Evolutionary conservation across 495 filamentous ascomycete genomes (phyloP).

Genomic region (Corynascus novoguineensis): DNA sequence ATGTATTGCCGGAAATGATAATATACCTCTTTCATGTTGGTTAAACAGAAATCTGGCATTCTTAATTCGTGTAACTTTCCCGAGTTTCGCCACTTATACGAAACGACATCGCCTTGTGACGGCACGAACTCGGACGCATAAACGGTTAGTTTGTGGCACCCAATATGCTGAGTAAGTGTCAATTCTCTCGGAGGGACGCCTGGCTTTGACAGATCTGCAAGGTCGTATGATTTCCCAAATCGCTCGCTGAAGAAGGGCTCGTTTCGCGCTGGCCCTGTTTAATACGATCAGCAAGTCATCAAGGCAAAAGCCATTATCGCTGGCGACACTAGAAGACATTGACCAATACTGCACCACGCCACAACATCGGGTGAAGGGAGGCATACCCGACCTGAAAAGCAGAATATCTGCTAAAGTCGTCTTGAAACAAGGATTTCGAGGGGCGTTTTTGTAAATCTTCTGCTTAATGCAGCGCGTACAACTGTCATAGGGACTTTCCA

Average conservation of each 20-base stretch:
- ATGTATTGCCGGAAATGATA: slow-evolving; percentile 24
- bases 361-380: not conserved
- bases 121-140: slow-evolving; percentile 29
- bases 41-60: slow-evolving; percentile 28
- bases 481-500: slow-evolving; percentile 14
- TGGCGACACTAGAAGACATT: not conserved
- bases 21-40: slow-evolving; percentile 21
- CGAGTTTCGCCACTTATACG: slow-evolving; percentile 24
- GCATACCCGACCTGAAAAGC: slow-evolving; percentile 26
- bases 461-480: slow-evolving; percentile 21
- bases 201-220: slow-evolving; percentile 21
- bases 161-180: slow-evolving; percentile 25
- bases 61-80: slow-evolving; percentile 12
- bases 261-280: slow-evolving; percentile 29
- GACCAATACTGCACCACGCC: not conserved
- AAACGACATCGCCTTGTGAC: slow-evolving; percentile 20
- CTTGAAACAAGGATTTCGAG: slow-evolving; percentile 26
- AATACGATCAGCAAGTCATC: too few species aligned
- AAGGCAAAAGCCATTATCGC: not conserved
- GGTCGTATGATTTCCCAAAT: not conserved
- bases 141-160: slow-evolving; percentile 22
- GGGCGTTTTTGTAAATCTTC: slow-evolving; percentile 22
- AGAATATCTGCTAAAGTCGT: slow-evolving; percentile 21
- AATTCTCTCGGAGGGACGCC: slow-evolving; percentile 18
- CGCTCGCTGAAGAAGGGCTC: slow-evolving; percentile 27